Conservation (phyloP, 495 filamentous ascomycete genomes). For the Talaromyces liani region DNA sequence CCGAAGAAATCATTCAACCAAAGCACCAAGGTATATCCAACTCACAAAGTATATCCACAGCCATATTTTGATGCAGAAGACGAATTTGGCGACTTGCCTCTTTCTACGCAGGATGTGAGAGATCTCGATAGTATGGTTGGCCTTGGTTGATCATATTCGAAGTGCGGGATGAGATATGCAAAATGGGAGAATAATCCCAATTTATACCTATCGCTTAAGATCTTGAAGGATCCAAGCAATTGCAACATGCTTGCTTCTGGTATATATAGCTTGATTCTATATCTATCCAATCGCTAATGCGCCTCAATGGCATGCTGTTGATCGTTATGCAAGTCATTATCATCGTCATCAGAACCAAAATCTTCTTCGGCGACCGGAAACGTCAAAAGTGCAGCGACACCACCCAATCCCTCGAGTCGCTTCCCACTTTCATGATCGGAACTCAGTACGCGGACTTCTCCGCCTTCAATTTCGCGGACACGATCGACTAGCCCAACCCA, state of each 20-base stretch:
- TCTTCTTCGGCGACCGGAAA: conserved; percentile 72
- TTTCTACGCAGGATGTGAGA: conserved; percentile 7
- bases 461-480: conserved; percentile 76
- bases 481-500: conserved; percentile 86
- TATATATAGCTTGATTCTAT: not conserved
- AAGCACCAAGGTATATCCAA: not conserved
- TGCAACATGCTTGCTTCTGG: not conserved
- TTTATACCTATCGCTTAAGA: not conserved
- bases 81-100: conserved; percentile 1
- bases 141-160: not conserved
- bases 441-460: conserved; percentile 80
- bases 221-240: not conserved
- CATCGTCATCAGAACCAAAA: conserved; percentile 26
- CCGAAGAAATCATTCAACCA: not conserved
- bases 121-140: conserved; percentile 3
- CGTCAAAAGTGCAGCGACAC: conserved; percentile 83
- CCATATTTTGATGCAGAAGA: not conserved
- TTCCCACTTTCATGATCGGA: conserved; percentile 92
- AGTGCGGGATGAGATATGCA: not conserved
- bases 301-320: conserved; percentile 1
- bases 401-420: conserved; percentile 74
- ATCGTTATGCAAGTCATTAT: conserved; percentile 2
- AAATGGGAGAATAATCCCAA: not conserved
- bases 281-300: conserved; percentile 1
- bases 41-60: not conserved